These are phyloP conservation scores for Penstemon eatonii DNA, from an alignment of 257 asterid genomes.

Conservation along the genomic window DNA sequence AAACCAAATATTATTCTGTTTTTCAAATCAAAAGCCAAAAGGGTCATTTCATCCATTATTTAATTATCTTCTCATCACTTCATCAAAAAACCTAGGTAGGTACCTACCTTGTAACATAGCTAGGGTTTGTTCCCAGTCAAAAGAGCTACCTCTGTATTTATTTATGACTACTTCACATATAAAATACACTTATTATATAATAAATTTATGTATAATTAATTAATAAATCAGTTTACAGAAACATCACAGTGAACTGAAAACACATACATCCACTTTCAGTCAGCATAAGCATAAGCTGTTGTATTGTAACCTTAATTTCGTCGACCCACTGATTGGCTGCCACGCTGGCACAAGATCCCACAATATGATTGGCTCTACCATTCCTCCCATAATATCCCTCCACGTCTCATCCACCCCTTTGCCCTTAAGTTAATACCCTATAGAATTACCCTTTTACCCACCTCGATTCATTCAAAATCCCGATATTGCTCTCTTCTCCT, in stretches of 20 bases:
- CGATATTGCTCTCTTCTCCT: conserved; percentile 50
- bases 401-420: conserved; percentile 38
- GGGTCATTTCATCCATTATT: not conserved
- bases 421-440: conserved; percentile 48
- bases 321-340: conserved; percentile 79
- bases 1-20: not conserved
- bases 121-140: conserved; percentile 22
- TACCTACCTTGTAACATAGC: not conserved
- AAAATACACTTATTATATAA: not conserved
- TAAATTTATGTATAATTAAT: not conserved
- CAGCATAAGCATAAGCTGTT: conserved; percentile 33
- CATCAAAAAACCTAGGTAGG: conserved; percentile 24
- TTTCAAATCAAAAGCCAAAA: not conserved
- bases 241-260: conserved; percentile 37
- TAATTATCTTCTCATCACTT: not conserved
- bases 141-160: not conserved
- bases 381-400: conserved; percentile 25
- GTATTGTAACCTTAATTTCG: conserved; percentile 62
- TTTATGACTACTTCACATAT: not conserved
- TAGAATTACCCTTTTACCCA: conserved; percentile 37
- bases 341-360: conserved; percentile 65
- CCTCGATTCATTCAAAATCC: conserved; percentile 81
- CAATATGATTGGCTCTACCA: conserved; percentile 62
- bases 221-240: conserved; percentile 16
- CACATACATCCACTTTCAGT: conserved; percentile 40